These are phyloP conservation scores for Citrus sinensis DNA, from an alignment of 345 rosid genomes.

Conservation along the genomic window DVS_A1.0 CM039167.1:7046501-7047000, in stretches of 20 bases:
- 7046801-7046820: conserved; percentile 28
- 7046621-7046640: neutral
- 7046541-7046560: neutral
- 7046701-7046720: conserved; percentile 3
- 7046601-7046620: neutral
- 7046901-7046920: conserved; percentile 16
- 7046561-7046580: neutral
- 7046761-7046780: neutral
- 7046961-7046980: conserved; percentile 40
- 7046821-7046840: neutral
- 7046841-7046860: conserved; percentile 6
- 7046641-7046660: neutral
- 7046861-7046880: conserved; percentile 16
- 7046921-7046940: conserved; percentile 25
- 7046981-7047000: conserved; percentile 39
- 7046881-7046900: conserved; percentile 12
- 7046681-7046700: neutral
- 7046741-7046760: neutral
- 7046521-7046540: neutral
- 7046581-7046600: neutral
- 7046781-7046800: conserved; percentile 23
- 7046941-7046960: conserved; percentile 37
- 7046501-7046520: neutral
- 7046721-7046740: conserved; percentile 15
- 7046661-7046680: neutral